Evolutionary conservation across 768 basidiomycete genomes (phyloP).

Genomic region (Hericium rajendrae): DNA sequence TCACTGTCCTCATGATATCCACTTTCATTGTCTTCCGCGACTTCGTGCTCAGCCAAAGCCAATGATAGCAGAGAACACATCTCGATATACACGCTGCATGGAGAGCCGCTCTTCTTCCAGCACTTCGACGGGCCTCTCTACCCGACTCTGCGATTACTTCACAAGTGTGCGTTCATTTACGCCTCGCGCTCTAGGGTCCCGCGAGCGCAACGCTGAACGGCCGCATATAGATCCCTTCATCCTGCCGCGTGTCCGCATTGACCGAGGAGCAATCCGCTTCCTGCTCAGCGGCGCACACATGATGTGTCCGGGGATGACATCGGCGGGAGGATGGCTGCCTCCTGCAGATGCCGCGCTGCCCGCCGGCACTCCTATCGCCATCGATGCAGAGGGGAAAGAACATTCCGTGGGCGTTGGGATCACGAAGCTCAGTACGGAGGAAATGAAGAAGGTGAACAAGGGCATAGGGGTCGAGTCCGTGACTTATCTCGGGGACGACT

Average conservation of each 20-base stretch:
- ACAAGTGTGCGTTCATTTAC: slow-evolving; percentile 59
- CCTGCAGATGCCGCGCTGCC: slow-evolving; percentile 57
- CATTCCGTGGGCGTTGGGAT: slow-evolving; percentile 82
- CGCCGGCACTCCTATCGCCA: slow-evolving; percentile 72
- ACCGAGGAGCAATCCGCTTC: slow-evolving; percentile 97
- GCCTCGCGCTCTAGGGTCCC: neutral
- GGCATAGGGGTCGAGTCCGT: slow-evolving; percentile 82
- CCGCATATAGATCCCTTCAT: slow-evolving; percentile 70
- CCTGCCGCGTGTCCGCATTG: slow-evolving; percentile 80
- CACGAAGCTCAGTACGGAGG: slow-evolving; percentile 75
- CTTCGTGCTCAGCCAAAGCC: slow-evolving; percentile 5
- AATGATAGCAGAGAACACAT: slow-evolving; percentile 83
- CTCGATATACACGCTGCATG: slow-evolving; percentile 82
- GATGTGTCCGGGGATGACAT: slow-evolving; percentile 97
- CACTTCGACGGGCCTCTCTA: slow-evolving; percentile 91
- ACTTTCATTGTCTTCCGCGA: neutral
- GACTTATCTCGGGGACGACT: slow-evolving; percentile 81
- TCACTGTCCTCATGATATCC: slow-evolving; percentile 9
- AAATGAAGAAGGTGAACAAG: slow-evolving; percentile 86
- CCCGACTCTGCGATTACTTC: slow-evolving; percentile 82
- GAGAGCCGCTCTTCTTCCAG: slow-evolving; percentile 89
- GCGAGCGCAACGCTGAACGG: neutral
- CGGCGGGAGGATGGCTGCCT: slow-evolving; percentile 81
- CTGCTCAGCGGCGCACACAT: slow-evolving; percentile 88
- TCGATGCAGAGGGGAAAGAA: slow-evolving; percentile 94